Conservation (phyloP, 306 rosid genomes). For the Senna siamea region DNA sequence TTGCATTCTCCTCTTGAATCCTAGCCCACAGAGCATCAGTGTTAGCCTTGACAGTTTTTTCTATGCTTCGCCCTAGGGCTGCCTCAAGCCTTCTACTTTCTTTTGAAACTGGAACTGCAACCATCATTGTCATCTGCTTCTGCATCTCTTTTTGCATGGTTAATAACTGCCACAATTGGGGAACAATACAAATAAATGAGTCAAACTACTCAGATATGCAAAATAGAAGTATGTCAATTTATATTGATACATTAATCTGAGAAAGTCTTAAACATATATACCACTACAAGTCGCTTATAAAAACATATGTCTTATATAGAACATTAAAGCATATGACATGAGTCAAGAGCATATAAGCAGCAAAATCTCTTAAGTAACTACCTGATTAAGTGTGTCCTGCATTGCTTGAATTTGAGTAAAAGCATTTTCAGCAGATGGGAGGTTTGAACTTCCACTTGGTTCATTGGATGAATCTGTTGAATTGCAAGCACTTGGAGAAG, state of each 20-base stretch:
- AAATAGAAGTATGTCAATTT: slow-evolving; percentile 9
- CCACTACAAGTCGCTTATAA: neutral
- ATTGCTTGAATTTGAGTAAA: slow-evolving; percentile 66
- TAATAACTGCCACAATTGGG: slow-evolving; percentile 59
- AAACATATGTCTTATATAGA: neutral
- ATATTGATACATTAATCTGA: neutral
- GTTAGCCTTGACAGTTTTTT: slow-evolving; percentile 75
- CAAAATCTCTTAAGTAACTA: slow-evolving; percentile 31
- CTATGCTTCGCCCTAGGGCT: slow-evolving; percentile 77
- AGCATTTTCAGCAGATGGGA: slow-evolving; percentile 58
- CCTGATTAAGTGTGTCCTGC: slow-evolving; percentile 92
- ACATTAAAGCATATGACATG: neutral
- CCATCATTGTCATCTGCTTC: slow-evolving; percentile 80
- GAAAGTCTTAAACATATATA: slow-evolving; percentile 5
- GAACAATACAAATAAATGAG: slow-evolving; percentile 20
- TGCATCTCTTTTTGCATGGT: slow-evolving; percentile 85
- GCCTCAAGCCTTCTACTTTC: slow-evolving; percentile 93
- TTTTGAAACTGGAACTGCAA: slow-evolving; percentile 80
- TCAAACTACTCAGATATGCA: slow-evolving; percentile 30
- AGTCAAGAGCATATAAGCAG: slow-evolving; percentile 11
- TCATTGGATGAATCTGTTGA: slow-evolving; percentile 65
- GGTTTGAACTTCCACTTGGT: slow-evolving; percentile 60
- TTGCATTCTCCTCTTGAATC: slow-evolving; percentile 85
- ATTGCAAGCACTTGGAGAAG: slow-evolving; percentile 57
- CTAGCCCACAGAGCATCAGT: slow-evolving; percentile 89